Percentiles rank a stretch among this genome's conserved stretches.
phyloP scores from a whole-genome alignment of 2,329 filamentous ascomycete species.

The Chaetomium olivaceum region DNA sequence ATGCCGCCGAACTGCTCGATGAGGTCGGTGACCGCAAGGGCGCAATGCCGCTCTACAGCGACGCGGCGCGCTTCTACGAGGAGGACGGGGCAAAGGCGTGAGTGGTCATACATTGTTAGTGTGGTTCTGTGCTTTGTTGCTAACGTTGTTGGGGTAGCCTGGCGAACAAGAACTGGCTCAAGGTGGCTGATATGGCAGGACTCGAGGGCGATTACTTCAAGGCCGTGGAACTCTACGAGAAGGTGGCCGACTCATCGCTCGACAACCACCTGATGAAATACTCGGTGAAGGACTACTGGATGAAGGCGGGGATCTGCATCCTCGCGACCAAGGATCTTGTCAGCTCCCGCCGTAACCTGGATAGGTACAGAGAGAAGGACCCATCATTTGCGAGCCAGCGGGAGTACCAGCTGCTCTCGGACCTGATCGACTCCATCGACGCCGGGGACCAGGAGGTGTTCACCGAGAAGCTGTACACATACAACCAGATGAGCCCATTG shows the following conservation, averaged over 20 bases:
- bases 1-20: slow-evolving; percentile 83
- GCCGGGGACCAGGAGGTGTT: slow-evolving; percentile 79
- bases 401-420: slow-evolving; percentile 78
- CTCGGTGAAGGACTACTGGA: slow-evolving; percentile 92
- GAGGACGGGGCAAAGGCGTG: slow-evolving; percentile 81
- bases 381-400: slow-evolving; percentile 73
- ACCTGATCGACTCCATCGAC: slow-evolving; percentile 74
- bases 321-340: slow-evolving; percentile 74
- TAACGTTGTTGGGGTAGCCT: slow-evolving; percentile 55
- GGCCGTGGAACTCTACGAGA: slow-evolving; percentile 79
- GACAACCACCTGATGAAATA: slow-evolving; percentile 92
- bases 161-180: slow-evolving; percentile 91
- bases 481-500: slow-evolving; percentile 87
- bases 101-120: slow-evolving; percentile 41
- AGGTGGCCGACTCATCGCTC: slow-evolving; percentile 74
- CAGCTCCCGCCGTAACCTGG: slow-evolving; percentile 74
- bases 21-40: slow-evolving; percentile 76
- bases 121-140: neutral
- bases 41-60: slow-evolving; percentile 81
- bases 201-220: slow-evolving; percentile 82
- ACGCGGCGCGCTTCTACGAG: slow-evolving; percentile 86
- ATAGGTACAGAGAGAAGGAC: slow-evolving; percentile 79
- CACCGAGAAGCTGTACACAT: slow-evolving; percentile 83
- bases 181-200: slow-evolving; percentile 84
- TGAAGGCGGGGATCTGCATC: slow-evolving; percentile 92